A percentile compares a stretch with the other conserved stretches of the same genome.
Conservation (phyloP, 2,329 filamentous ascomycete species). For the Botrytis tulipae region DNA sequence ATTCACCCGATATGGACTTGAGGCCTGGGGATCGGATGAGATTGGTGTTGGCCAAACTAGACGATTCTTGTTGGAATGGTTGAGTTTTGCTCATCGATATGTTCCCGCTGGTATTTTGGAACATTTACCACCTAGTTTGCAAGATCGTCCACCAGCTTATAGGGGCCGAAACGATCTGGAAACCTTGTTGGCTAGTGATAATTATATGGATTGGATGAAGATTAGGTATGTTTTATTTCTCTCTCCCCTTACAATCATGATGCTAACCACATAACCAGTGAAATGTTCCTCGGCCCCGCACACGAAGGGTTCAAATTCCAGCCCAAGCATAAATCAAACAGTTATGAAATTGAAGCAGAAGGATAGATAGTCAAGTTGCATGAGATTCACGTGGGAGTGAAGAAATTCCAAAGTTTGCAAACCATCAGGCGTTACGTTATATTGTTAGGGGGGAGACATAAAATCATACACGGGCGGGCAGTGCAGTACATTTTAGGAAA, state of each 20-base stretch:
- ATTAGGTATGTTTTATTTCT: conserved; percentile 67
- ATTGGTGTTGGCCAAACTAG: conserved; percentile 87
- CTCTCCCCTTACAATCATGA: neutral
- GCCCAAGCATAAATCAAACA: conserved; percentile 96
- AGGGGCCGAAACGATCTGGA: conserved; percentile 85
- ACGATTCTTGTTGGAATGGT: conserved; percentile 90
- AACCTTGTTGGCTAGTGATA: conserved; percentile 83
- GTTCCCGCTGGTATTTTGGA: conserved; percentile 87
- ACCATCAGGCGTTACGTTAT: neutral
- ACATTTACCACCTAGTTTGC: conserved; percentile 80
- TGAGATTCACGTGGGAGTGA: too few species aligned
- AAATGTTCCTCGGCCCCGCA: conserved; percentile 95
- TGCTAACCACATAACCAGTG: conserved; percentile 51
- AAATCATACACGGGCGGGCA: neutral
- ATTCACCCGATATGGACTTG: conserved; percentile 85
- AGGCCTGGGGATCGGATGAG: conserved; percentile 95
- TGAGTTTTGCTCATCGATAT: conserved; percentile 91
- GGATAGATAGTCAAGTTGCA: conserved; percentile 47
- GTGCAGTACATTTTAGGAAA: neutral
- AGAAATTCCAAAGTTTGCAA: neutral
- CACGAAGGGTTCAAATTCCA: conserved; percentile 90
- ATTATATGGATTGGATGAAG: conserved; percentile 98
- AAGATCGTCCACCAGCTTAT: conserved; percentile 85
- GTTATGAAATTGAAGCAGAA: conserved; percentile 79
- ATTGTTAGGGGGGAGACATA: neutral